Percentiles rank a stretch among this genome's conserved stretches.
These are phyloP conservation scores for Globisporangium cederbergense DNA, from an alignment of 352 stramenopile genomes.

Conservation along the genomic window DNA sequence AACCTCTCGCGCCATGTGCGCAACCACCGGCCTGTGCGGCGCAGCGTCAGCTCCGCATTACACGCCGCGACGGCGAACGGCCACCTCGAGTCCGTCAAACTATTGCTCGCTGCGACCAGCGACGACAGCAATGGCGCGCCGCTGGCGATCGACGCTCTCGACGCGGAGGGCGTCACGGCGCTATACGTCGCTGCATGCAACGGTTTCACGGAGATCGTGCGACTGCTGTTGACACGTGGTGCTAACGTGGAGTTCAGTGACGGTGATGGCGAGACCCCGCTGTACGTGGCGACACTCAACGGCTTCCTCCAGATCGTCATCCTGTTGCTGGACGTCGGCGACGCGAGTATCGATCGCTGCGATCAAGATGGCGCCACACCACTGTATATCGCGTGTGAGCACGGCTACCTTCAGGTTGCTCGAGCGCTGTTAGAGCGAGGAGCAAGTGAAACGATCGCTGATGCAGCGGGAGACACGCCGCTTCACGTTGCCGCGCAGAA, in stretches of 20 bases:
- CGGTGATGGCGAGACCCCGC: conserved; percentile 5
- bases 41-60: background rate
- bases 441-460: background rate
- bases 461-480: conserved; percentile 2
- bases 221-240: background rate
- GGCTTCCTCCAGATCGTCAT: conserved; percentile 10
- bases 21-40: background rate
- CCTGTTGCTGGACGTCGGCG: background rate
- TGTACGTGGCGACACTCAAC: conserved; percentile 9
- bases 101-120: background rate
- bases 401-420: background rate
- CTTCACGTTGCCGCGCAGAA: conserved; percentile 3
- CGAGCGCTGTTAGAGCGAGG: conserved; percentile 5
- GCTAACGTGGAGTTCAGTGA: conserved; percentile 11
- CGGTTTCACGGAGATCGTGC: conserved; percentile 2
- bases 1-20: background rate
- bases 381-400: conserved; percentile 1
- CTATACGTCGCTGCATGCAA: conserved; percentile 10
- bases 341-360: conserved; percentile 21
- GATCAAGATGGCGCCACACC: conserved; percentile 30
- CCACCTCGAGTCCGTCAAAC: conserved; percentile 11
- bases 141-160: background rate
- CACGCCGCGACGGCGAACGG: conserved; percentile 10
- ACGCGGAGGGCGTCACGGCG: background rate
- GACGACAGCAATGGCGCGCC: background rate